These are phyloP conservation scores for Hypoxylon sp. DNA, from an alignment of 2,329 filamentous ascomycete genomes.

Conservation along the genomic window DNA sequence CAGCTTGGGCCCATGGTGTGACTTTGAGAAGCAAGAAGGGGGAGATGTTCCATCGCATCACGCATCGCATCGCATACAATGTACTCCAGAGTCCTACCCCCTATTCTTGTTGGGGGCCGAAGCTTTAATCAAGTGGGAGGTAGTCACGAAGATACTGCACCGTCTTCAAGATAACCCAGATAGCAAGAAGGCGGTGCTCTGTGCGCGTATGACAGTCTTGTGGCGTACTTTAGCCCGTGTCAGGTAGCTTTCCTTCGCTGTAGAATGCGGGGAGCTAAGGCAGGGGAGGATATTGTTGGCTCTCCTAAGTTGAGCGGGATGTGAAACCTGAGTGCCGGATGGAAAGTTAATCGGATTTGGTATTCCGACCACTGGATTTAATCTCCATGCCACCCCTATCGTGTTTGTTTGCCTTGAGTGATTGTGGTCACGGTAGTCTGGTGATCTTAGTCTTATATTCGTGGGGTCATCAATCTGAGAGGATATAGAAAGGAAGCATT, in stretches of 20 bases:
- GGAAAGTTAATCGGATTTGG: not conserved
- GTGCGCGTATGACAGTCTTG: not conserved
- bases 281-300: not conserved
- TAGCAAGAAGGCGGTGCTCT: not conserved
- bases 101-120: not conserved
- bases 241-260: not conserved
- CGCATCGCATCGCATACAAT: not conserved
- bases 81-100: constrained; percentile 1
- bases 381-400: not conserved
- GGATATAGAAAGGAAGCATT: not conserved
- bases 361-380: not conserved
- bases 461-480: not conserved
- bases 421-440: not conserved
- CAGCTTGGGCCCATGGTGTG: not conserved
- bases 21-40: not conserved
- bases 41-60: not conserved
- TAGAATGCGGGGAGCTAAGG: constrained; percentile 11
- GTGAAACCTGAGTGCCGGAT: not conserved
- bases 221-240: not conserved
- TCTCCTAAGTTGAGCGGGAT: not conserved
- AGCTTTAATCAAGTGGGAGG: not conserved
- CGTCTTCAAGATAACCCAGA: not conserved
- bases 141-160: not conserved
- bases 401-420: not conserved
- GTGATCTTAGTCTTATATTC: constrained; percentile 2